These are phyloP conservation scores for Trichoderma polysporum DNA, from an alignment of 2,329 filamentous ascomycete genomes.

Conservation along the genomic window DNA sequence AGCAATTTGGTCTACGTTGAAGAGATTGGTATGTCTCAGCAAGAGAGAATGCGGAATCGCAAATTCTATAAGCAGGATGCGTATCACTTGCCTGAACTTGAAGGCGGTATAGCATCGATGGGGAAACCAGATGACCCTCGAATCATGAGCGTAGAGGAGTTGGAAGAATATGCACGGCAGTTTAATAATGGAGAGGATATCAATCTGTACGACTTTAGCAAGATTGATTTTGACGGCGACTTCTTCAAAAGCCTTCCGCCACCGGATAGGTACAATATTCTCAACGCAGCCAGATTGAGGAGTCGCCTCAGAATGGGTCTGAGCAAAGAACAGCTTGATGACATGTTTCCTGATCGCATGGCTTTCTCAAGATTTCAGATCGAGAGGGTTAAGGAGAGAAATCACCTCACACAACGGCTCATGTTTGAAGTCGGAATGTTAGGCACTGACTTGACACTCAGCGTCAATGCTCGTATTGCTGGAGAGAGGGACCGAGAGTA, in stretches of 20 bases:
- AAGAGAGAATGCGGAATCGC: slow-evolving; percentile 71
- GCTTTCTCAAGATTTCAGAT: slow-evolving; percentile 96
- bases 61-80: slow-evolving; percentile 90
- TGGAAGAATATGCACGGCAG: slow-evolving; percentile 90
- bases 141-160: slow-evolving; percentile 92
- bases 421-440: slow-evolving; percentile 95
- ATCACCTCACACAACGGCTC: slow-evolving; percentile 88
- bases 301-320: slow-evolving; percentile 92
- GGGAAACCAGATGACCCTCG: slow-evolving; percentile 87
- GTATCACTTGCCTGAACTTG: slow-evolving; percentile 89
- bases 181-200: slow-evolving; percentile 93
- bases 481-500: slow-evolving; percentile 92
- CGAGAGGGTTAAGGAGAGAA: slow-evolving; percentile 86
- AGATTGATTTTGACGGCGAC: slow-evolving; percentile 95
- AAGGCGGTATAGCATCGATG: slow-evolving; percentile 78
- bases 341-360: slow-evolving; percentile 97
- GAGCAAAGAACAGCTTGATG: slow-evolving; percentile 92
- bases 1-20: slow-evolving; percentile 82
- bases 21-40: slow-evolving; percentile 77
- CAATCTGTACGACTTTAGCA: slow-evolving; percentile 90
- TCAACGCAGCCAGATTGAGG: slow-evolving; percentile 87
- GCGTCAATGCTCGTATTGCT: slow-evolving; percentile 66
- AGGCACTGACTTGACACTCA: slow-evolving; percentile 68
- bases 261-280: slow-evolving; percentile 91
- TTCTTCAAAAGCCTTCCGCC: slow-evolving; percentile 92